A percentile compares a stretch with the other conserved stretches of the same genome.
Evolutionary conservation across 148 eudicot species (phyloP).

Genomic region (Spergularia bocconei): DNA sequence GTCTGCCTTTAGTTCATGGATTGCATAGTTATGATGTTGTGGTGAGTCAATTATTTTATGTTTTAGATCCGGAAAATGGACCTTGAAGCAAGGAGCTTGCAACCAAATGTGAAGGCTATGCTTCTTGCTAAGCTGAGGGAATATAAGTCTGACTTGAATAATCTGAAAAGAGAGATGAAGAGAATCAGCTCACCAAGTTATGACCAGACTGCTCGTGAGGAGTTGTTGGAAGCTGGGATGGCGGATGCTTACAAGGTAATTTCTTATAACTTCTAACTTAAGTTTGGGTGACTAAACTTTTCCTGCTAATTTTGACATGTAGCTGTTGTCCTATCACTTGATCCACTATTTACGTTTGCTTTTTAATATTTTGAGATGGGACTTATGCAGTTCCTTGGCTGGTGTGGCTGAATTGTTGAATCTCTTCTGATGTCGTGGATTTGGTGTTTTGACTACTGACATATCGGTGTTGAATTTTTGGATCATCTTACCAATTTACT

Average conservation of each 20-base stretch:
- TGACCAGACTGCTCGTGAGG: conserved; percentile 62
- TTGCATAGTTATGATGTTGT: background rate
- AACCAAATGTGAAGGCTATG: conserved; percentile 79
- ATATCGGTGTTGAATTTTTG: no score
- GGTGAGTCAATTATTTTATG: conserved; percentile 18
- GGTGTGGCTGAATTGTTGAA: background rate
- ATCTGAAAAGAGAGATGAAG: conserved; percentile 74
- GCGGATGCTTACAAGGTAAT: conserved; percentile 57
- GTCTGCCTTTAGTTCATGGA: conserved; percentile 5
- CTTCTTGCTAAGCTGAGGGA: conserved; percentile 91
- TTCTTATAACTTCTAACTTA: background rate
- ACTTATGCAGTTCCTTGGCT: background rate
- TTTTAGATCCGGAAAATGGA: conserved; percentile 93
- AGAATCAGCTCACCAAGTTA: conserved; percentile 50
- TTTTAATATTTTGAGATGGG: background rate
- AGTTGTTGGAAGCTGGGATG: conserved; percentile 70
- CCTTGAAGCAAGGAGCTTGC: conserved; percentile 92
- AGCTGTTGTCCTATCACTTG: background rate
- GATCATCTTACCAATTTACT: no score
- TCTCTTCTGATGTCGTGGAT: background rate
- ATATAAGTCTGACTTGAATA: conserved; percentile 76
- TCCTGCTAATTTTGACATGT: background rate
- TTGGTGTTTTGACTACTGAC: background rate
- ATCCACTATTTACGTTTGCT: background rate
- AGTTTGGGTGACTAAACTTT: background rate